Evolutionary conservation across 2,329 filamentous ascomycete species (phyloP), one percentile per base, ranked within the genome.

Genomic region (Epichloe gansuensis): DNA sequence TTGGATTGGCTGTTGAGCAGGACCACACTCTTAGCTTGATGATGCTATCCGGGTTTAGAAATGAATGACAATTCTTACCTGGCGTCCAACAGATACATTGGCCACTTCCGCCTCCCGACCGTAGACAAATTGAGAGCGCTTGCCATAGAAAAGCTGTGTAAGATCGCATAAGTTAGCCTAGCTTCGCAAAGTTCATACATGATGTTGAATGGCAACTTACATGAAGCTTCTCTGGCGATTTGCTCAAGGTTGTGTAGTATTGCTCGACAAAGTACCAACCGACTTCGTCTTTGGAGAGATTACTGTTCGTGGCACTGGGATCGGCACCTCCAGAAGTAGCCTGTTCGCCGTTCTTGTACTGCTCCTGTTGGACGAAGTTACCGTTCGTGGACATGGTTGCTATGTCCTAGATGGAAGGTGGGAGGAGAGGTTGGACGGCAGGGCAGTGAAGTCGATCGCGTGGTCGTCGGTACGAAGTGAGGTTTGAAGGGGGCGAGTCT

Each of bases 251-350:
- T 61, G 88, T 97, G 74, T 98, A 98, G 77, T 96, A 98, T 71
- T 95, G 89, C 79, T 97, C 90, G 54, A 98, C 93, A 62, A 98
- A 98, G 74, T 91, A 97, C 93, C 93, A 98, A 70, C 89, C 93
- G 60, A 98, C 89, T 74, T 97, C 89, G 68, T 95, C 89, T 75
- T 95, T 96, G 62, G 77, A 75, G 41, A 81, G 71, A 61, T 78
- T 74, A 64, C 65, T 72, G 61, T 68, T 71, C 52, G 63, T 58
- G 56, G 63, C 60, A 55, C 63, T 58, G 55, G 65, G 57, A 44
- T 66, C 61, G 54, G 65, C 60, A 52, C 66, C 66, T 54, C 63
- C 61, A 47, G 67, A 54, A 50, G 66, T 59, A 54, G 67, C 60
- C 60, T 71, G 69, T 54, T 73, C 70, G 58, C 62, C 54, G 56